These are phyloP conservation scores for Pseudogymnoascus sp. DNA, from an alignment of 2,329 filamentous ascomycete species.

Conservation along the genomic window DNA sequence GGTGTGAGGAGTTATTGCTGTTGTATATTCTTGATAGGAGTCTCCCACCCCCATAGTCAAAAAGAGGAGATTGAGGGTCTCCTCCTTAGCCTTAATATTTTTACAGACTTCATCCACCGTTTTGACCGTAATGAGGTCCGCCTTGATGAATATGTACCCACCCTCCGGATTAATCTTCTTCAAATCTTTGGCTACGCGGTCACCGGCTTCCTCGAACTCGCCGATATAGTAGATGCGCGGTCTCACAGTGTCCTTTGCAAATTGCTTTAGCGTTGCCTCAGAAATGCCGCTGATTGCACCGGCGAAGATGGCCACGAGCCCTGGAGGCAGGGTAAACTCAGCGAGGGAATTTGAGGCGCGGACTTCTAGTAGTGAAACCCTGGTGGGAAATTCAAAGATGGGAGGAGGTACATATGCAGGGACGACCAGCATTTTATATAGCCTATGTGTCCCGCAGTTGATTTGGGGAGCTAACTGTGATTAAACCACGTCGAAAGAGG, in stretches of 20 bases:
- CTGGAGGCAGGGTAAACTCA: slow-evolving; percentile 24
- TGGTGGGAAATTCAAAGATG: background rate
- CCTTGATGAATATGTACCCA: slow-evolving; percentile 36
- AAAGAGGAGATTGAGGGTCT: slow-evolving; percentile 48
- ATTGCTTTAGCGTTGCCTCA: slow-evolving; percentile 37
- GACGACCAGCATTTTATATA: background rate
- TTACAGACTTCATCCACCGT: slow-evolving; percentile 42
- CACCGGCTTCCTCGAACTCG: slow-evolving; percentile 34
- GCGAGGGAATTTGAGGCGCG: slow-evolving; percentile 14
- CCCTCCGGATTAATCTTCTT: slow-evolving; percentile 31
- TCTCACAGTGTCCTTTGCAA: slow-evolving; percentile 32
- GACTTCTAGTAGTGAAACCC: slow-evolving; percentile 12
- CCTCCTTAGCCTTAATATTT: slow-evolving; percentile 43
- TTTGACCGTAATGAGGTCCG: slow-evolving; percentile 38
- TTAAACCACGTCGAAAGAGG: background rate
- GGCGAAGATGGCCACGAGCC: slow-evolving; percentile 43
- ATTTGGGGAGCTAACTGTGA: background rate
- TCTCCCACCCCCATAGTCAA: slow-evolving; percentile 37
- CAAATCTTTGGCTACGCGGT: slow-evolving; percentile 31
- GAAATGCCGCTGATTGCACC: slow-evolving; percentile 46
- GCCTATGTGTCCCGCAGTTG: background rate
- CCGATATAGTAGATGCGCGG: slow-evolving; percentile 42
- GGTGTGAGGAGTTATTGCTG: slow-evolving; percentile 46
- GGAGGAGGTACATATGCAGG: background rate
- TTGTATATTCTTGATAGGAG: background rate